Conservation (phyloP, 495 filamentous ascomycete species). For the Lepraria neglecta region DNA sequence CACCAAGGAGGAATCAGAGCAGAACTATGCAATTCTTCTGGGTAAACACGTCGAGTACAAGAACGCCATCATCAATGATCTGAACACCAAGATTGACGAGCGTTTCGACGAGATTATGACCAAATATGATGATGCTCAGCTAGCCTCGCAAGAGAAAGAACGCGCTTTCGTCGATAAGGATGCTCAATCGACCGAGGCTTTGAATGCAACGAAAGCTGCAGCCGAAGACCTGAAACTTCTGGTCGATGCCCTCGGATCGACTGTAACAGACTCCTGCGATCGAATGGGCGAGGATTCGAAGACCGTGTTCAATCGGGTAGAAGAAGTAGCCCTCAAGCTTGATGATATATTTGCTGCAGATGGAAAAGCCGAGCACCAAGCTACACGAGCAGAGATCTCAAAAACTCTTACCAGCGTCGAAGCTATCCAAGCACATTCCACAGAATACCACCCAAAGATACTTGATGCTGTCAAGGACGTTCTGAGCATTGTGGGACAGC, state of each 20-base stretch:
- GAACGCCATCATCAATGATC: constrained; percentile 49
- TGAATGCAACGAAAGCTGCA: constrained; percentile 65
- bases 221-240: constrained; percentile 79
- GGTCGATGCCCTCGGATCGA: constrained; percentile 76
- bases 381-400: constrained; percentile 68
- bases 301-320: constrained; percentile 71
- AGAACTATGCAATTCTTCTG: constrained; percentile 63
- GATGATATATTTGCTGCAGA: constrained; percentile 65
- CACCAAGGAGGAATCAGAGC: constrained; percentile 65
- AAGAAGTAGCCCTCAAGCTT: constrained; percentile 66
- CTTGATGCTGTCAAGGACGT: constrained; percentile 75
- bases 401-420: constrained; percentile 65
- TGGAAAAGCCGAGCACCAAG: constrained; percentile 65
- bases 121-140: constrained; percentile 77
- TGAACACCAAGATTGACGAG: constrained; percentile 66
- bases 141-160: constrained; percentile 60
- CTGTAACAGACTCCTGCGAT: constrained; percentile 75
- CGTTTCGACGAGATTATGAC: constrained; percentile 67
- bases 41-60: constrained; percentile 61
- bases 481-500: constrained; percentile 69
- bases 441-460: constrained; percentile 79
- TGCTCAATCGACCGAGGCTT: constrained; percentile 57
- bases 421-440: constrained; percentile 64
- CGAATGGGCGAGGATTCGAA: constrained; percentile 78
- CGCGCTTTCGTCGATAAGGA: constrained; percentile 61